Conservation (phyloP, 257 asterid genomes). For the Scutellaria barbata region DNA sequence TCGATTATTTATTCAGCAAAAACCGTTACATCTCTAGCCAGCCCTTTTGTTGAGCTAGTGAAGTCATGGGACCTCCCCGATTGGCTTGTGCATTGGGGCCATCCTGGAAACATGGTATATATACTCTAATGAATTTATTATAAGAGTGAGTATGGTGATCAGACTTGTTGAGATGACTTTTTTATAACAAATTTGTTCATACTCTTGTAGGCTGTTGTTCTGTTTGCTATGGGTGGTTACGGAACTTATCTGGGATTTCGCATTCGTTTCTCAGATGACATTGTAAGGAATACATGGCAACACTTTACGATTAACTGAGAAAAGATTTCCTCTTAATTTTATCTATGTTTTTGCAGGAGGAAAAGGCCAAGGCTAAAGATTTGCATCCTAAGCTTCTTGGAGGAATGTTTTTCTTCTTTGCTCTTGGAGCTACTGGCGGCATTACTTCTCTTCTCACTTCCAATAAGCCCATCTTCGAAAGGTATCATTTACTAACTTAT, state of each 20-base stretch:
- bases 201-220: conserved; percentile 76
- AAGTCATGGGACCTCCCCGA: conserved; percentile 76
- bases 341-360: conserved; percentile 57
- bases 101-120: conserved; percentile 90
- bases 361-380: conserved; percentile 93
- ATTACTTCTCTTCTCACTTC: conserved; percentile 84
- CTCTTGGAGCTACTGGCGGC: conserved; percentile 97
- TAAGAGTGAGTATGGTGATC: background rate
- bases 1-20: conserved; percentile 55
- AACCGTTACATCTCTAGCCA: conserved; percentile 64
- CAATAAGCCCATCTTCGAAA: conserved; percentile 81
- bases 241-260: conserved; percentile 93
- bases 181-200: background rate
- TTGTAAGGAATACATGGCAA: conserved; percentile 48
- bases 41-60: conserved; percentile 72
- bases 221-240: conserved; percentile 96
- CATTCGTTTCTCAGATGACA: conserved; percentile 73
- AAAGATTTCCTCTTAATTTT: background rate
- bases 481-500: conserved; percentile 44
- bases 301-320: background rate
- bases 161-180: background rate
- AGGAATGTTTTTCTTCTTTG: conserved; percentile 97
- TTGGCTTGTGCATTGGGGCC: conserved; percentile 99
- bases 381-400: conserved; percentile 95
- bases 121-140: background rate